A percentile compares a stretch with the other conserved stretches of the same genome.
Evolutionary conservation across 176 grass and related monocot genomes (phyloP).

Genomic region (Ampelocalamus luodianensis): DNA sequence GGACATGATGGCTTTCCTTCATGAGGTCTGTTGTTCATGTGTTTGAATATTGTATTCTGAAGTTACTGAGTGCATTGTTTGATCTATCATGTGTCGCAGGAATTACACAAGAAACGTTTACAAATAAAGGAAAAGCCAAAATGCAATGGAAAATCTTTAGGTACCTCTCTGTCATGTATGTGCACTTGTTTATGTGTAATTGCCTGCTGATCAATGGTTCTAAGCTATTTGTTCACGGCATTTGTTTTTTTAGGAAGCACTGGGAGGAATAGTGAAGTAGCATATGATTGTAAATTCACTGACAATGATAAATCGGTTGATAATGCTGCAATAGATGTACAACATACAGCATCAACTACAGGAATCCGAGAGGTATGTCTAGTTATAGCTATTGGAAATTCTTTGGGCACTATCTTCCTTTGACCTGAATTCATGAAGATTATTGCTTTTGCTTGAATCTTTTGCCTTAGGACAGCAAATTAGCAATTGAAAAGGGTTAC

Average conservation of each 20-base stretch:
- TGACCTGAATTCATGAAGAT: constrained; percentile 24
- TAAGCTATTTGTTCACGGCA: constrained; percentile 21
- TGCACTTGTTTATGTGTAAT: background rate
- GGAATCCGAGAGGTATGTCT: constrained; percentile 43
- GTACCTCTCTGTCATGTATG: constrained; percentile 29
- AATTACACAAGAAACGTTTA: constrained; percentile 68
- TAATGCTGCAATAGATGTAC: constrained; percentile 23
- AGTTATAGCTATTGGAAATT: constrained; percentile 14
- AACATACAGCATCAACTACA: constrained; percentile 38
- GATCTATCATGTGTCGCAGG: constrained; percentile 46
- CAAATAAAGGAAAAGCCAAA: constrained; percentile 60
- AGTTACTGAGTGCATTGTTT: constrained; percentile 29
- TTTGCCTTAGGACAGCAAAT: background rate
- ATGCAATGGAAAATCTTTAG: constrained; percentile 50
- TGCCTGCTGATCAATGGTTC: background rate
- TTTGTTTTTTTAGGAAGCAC: constrained; percentile 45
- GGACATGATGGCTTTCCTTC: constrained; percentile 8
- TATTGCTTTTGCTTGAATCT: constrained; percentile 13
- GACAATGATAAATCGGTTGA: constrained; percentile 38
- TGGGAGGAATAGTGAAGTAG: constrained; percentile 32
- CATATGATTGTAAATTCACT: constrained; percentile 20
- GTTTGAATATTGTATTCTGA: constrained; percentile 22
- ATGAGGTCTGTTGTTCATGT: constrained; percentile 3
- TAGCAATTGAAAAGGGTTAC: background rate
- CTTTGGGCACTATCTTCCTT: constrained; percentile 4